Conservation (phyloP, 1,284 basidiomycete species). For the Wallemia hederae region DNA sequence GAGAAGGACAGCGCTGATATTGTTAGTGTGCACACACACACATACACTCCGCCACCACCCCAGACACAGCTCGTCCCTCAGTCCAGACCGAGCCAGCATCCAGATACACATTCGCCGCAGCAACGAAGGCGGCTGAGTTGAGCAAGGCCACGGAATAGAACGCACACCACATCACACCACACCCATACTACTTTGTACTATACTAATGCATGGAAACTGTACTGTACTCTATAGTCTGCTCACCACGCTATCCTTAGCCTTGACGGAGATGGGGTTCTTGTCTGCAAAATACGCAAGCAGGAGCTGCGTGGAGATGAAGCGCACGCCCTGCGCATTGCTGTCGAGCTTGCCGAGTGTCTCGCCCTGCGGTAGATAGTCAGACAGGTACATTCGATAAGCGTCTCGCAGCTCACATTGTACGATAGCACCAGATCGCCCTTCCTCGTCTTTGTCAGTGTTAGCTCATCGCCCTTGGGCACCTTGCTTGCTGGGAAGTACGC, state of each 20-base stretch:
- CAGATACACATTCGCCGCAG: not conserved
- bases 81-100: not conserved
- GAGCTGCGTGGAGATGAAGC: slow-evolving; percentile 16
- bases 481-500: slow-evolving; percentile 19
- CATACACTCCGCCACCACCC: too few relatives aligned
- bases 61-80: not conserved
- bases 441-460: slow-evolving; percentile 16
- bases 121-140: not conserved
- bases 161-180: too few relatives aligned
- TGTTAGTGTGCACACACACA: too few relatives aligned
- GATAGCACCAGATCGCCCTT: slow-evolving; percentile 15
- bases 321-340: slow-evolving; percentile 5
- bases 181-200: not conserved
- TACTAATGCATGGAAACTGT: too few relatives aligned
- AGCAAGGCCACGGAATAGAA: too few relatives aligned
- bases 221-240: not conserved
- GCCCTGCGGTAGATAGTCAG: slow-evolving; percentile 11
- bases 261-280: slow-evolving; percentile 15
- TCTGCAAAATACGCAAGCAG: slow-evolving; percentile 19
- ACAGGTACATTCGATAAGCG: not conserved
- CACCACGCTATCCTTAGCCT: slow-evolving; percentile 6
- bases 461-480: slow-evolving; percentile 19
- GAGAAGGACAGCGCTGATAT: too few relatives aligned
- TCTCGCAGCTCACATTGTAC: slow-evolving; percentile 13
- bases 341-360: slow-evolving; percentile 15